A percentile compares a stretch with the other conserved stretches of the same genome.
Conservation (phyloP, 352 stramenopile species). For the Phytopythium litorale region DNA sequence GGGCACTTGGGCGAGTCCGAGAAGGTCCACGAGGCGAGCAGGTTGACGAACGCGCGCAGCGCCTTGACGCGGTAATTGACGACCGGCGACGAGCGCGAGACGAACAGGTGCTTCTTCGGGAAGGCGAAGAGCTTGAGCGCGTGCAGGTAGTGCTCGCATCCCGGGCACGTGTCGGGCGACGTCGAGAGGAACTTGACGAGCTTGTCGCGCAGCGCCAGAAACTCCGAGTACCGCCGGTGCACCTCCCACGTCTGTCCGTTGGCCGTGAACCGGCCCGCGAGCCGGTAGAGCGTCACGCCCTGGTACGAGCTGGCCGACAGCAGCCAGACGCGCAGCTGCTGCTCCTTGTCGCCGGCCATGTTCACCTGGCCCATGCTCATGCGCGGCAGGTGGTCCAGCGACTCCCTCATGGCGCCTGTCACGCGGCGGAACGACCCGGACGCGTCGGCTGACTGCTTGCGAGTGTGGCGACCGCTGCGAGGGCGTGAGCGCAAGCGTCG, state of each 20-base stretch:
- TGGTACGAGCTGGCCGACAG: constrained; percentile 49
- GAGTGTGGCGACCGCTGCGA: not conserved
- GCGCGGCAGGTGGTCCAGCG: constrained; percentile 19
- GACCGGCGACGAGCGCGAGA: constrained; percentile 63
- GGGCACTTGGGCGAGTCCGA: constrained; percentile 82
- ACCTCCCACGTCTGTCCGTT: constrained; percentile 77
- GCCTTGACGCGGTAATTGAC: constrained; percentile 85
- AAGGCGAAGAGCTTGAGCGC: constrained; percentile 79
- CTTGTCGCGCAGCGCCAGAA: constrained; percentile 66
- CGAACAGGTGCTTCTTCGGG: constrained; percentile 85
- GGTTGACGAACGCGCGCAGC: constrained; percentile 78
- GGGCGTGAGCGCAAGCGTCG: not conserved
- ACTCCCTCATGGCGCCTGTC: constrained; percentile 28
- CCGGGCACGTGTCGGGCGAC: constrained; percentile 67
- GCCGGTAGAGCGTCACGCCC: constrained; percentile 60
- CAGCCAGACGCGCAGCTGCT: constrained; percentile 65
- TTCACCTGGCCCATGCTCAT: constrained; percentile 65
- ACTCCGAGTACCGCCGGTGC: constrained; percentile 84
- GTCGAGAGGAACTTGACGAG: constrained; percentile 77
- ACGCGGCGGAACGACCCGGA: not conserved
- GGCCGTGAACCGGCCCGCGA: constrained; percentile 60
- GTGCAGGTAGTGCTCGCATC: constrained; percentile 77
- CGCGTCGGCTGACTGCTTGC: not conserved
- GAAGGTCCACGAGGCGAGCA: constrained; percentile 79
- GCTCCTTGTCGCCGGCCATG: constrained; percentile 29